Percentiles rank a stretch among this genome's conserved stretches.
These are phyloP conservation scores for Penicillium parvum DNA, from an alignment of 495 filamentous ascomycete genomes.

Conservation along the genomic window DNA sequence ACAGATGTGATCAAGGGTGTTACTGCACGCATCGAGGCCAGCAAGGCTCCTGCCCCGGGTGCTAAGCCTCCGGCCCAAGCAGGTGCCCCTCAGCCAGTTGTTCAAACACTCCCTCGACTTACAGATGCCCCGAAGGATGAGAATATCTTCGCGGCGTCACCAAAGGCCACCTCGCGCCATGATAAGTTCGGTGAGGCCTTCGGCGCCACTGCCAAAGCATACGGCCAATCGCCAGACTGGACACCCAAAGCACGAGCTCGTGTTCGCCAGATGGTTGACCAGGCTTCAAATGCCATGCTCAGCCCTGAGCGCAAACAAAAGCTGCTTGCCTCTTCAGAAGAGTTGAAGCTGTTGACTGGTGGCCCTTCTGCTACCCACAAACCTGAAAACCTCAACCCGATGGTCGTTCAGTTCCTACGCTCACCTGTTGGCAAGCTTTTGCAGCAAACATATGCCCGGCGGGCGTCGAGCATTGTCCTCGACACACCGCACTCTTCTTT, in stretches of 20 bases:
- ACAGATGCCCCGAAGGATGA: constrained; percentile 53
- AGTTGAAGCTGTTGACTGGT: constrained; percentile 39
- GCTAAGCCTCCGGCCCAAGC: constrained; percentile 24
- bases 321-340: constrained; percentile 31
- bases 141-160: constrained; percentile 51
- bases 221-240: constrained; percentile 55
- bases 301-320: constrained; percentile 43
- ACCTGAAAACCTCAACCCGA: constrained; percentile 35
- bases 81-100: constrained; percentile 29
- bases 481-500: constrained; percentile 64
- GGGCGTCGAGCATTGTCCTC: constrained; percentile 57
- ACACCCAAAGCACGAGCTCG: constrained; percentile 41
- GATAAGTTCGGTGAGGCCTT: constrained; percentile 50
- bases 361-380: constrained; percentile 26
- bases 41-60: constrained; percentile 45
- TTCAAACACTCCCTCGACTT: constrained; percentile 47
- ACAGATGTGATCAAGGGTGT: constrained; percentile 62
- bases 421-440: constrained; percentile 64
- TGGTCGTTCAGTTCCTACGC: constrained; percentile 35
- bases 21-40: constrained; percentile 57
- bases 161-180: constrained; percentile 43
- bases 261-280: constrained; percentile 38
- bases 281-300: constrained; percentile 38
- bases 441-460: constrained; percentile 62
- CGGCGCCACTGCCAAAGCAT: constrained; percentile 51